Evolutionary conservation across 768 basidiomycete species (phyloP).

Genomic region (Hebeloma cylindrosporum): DNA sequence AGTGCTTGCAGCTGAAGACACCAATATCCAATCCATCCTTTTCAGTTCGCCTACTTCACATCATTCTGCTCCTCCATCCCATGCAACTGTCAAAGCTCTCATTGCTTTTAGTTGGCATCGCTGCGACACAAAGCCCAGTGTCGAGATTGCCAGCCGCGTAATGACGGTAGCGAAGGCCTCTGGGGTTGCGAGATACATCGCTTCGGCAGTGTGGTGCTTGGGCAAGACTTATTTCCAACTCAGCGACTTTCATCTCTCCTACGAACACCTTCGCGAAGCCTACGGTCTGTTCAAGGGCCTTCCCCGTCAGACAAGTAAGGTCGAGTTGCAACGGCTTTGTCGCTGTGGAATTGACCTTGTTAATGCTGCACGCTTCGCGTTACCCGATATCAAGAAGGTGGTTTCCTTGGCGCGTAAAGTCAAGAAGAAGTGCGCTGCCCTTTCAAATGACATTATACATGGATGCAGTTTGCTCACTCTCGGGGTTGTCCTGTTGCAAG

Average conservation of each 20-base stretch:
- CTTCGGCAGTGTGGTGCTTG: slow-evolving; percentile 4
- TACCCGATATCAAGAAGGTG: background rate
- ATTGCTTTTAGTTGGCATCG: background rate
- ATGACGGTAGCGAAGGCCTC: background rate
- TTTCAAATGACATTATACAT: slow-evolving; percentile 8
- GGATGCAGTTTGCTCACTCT: slow-evolving; percentile 5
- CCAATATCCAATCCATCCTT: no score
- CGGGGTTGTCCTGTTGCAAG: background rate
- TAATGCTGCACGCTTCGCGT: slow-evolving; percentile 2
- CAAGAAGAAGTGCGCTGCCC: slow-evolving; percentile 7
- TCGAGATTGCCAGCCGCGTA: background rate
- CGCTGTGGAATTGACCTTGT: slow-evolving; percentile 11
- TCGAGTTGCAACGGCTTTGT: background rate
- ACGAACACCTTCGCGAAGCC: slow-evolving; percentile 4
- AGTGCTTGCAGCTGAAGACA: no score
- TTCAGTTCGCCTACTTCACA: no score
- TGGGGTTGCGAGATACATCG: slow-evolving; percentile 4
- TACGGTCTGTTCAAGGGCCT: slow-evolving; percentile 7
- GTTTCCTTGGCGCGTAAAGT: slow-evolving; percentile 3
- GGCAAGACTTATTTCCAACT: slow-evolving; percentile 9
- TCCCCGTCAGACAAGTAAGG: background rate
- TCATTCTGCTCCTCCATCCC: no score
- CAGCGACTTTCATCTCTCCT: slow-evolving; percentile 3
- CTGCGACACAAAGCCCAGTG: background rate
- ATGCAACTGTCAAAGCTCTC: background rate